Evolutionary conservation across 2,329 filamentous ascomycete genomes (phyloP), one percentile per base, ranked within the genome.

Genomic region (Elsinoe batatas): DNA sequence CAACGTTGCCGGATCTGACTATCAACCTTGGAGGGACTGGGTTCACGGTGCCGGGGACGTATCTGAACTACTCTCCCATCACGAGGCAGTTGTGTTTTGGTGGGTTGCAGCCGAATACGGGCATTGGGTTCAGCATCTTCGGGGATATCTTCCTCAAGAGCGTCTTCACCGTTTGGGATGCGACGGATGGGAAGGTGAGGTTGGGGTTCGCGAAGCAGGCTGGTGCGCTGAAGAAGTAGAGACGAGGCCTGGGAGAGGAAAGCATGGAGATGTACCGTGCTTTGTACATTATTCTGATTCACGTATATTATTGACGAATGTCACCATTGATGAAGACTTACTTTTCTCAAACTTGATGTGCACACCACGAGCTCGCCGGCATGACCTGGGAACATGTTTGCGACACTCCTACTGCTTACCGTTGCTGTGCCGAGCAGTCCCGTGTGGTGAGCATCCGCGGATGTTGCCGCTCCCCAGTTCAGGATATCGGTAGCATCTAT

Each of bases 71-170:
- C 60, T 72, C 76, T 2, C 64, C 69, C 30, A 70, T 80, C 8
- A 69, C 74, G 49, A 72, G 72, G 55, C 73, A 73, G 37, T 78
- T 73, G 57, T 86, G 83, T 72, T 86, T 83, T 61, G 82, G 82
- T 59, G 82, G 81, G 63, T 68, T 86, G 22, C 83, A 86, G 73
- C 76, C 69, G 59, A 72, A 77, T 61, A 63, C 67, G 0, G 76
- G 74, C 17, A 67, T 83, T 42, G 74, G 74, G 3, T 76, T 82
- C 58, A 79, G 76, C 56, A 87, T 91, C 64, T 77, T 88, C 51
- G 87, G 87, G 5, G 85, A 89, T 57, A 76, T 87, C 56, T 88
- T 88, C 71, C 76, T 91, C 61, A 91, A 91, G 78, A 80, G 81
- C 54, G 74, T 85, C 60, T 88, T 85, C 65, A 80, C 85, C 17